Base-by-base conservation (phyloP, 1,284 basidiomycete species). In the Papiliotrema flavescens region DNA sequence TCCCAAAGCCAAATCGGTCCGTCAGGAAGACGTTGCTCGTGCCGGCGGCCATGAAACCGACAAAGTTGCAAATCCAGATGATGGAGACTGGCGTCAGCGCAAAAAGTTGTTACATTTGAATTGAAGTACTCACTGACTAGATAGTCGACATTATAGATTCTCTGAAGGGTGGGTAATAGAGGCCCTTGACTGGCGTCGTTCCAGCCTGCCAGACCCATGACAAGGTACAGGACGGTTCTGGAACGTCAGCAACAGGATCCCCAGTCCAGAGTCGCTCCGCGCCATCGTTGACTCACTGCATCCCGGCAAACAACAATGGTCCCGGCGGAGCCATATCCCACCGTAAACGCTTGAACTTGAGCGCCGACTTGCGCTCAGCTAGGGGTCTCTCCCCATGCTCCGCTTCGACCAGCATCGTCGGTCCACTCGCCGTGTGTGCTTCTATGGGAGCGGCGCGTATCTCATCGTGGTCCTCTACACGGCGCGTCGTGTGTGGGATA, bases 151-250 rank as follows among this genome's bases (percentile, higher is more conserved):
- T 65, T 42, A 62, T 85, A 85, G 51, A 80, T 72, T 1, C 67
- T 67, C 62, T 84, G 83, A 15, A 85, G 80, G 2, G 77, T 74
- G n/a, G 83, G 84, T 1, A 85, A 67, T 15, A 85, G 70, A 2
- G 84, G 83, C 0, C 84, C 84, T n/a, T 80, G 80, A 13, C 80
- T 80, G 1, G 80, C 81, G 64, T 85, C 84, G 64, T 84, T 85
- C 83, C 83, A 85, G 7, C 84, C 84, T 3, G 76, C 73, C 14
- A 83, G 49, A 47, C 74, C 69, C 69, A 74, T 73, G 40, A 69
- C 64, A 37, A 67, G 47, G 56, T 66, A 74, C 14, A 72, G 51
- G 0, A 65, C 61, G 2, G 36, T 45, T 13, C 56, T 55, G 42
- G 17, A 9, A 9, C 15, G 28, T 43, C 28, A 45, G n/a, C n/a